A percentile compares a stretch with the other conserved stretches of the same genome.
Conservation (phyloP, 2,329 filamentous ascomycete genomes). For the Bimuria novae-zelandiae region DNA sequence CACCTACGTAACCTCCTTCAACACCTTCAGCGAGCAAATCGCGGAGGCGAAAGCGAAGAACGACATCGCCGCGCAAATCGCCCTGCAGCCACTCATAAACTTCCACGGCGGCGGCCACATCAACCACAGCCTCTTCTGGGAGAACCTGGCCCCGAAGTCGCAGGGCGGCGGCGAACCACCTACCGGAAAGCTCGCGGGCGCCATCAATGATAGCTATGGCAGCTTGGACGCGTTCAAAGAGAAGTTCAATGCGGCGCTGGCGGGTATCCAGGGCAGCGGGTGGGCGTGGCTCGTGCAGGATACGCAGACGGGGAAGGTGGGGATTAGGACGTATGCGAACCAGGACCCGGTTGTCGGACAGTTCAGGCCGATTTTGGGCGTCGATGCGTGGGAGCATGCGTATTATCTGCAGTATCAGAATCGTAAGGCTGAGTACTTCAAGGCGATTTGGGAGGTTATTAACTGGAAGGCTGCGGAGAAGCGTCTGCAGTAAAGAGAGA, state of each 20-base stretch:
- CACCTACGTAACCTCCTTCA: conserved; percentile 89
- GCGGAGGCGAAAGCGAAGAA: conserved; percentile 59
- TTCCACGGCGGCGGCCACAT: conserved; percentile 71
- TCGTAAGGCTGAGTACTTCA: conserved; percentile 95
- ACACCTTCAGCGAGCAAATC: conserved; percentile 75
- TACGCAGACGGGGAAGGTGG: conserved; percentile 62
- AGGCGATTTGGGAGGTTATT: conserved; percentile 89
- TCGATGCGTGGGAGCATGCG: conserved; percentile 96
- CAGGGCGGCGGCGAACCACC: conserved; percentile 70
- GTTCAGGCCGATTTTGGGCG: conserved; percentile 79
- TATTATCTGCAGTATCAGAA: conserved; percentile 98
- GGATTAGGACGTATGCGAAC: conserved; percentile 76
- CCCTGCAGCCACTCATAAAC: conserved; percentile 63
- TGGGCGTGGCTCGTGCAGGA: conserved; percentile 69
- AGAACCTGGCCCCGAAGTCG: conserved; percentile 69
- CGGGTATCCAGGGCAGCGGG: conserved; percentile 67
- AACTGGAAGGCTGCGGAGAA: conserved; percentile 92
- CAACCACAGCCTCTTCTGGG: conserved; percentile 72
- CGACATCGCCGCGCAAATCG: conserved; percentile 60
- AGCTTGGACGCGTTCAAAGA: conserved; percentile 63
- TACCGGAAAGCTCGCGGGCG: conserved; percentile 59
- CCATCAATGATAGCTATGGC: conserved; percentile 65
- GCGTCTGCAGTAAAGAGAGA: conserved; percentile 71
- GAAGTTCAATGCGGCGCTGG: conserved; percentile 67
- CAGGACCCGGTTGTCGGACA: conserved; percentile 88